Evolutionary conservation across 306 rosid genomes (phyloP), one percentile per base, ranked within the genome.

Genomic region (Citrullus amarus): DNA sequence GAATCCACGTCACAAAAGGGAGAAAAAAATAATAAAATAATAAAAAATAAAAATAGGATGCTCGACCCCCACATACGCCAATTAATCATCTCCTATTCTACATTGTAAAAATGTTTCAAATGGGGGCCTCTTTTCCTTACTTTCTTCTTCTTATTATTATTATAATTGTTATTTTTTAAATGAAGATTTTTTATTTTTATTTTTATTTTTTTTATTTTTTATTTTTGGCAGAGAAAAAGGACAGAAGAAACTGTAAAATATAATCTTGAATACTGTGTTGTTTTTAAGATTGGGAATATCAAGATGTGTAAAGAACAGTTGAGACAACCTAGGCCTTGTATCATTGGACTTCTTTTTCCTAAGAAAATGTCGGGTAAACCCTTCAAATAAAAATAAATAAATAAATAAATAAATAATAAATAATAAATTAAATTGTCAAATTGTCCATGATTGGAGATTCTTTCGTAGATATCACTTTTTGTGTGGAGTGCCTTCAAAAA

Each of bases 401-500:
- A 2, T 4, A 34, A 2, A 34, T 34, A 34, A 2, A 34, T 34
- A 34, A 34, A 2, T 2, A 2, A 34, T 34, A 2, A 56, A 7
- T 22, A 58, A 9, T 9, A 30, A 62, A 32, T 1, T 4, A 30
- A 61, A 61, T 69, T 69, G 55, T 69, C 74, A 66, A 17, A 17
- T 68, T 68, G 55, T 68, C 75, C 75, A 43, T 69, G 75, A 68
- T 68, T 18, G 75, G 54, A 43, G 30, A 68, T 68, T 41, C 6
- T 66, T 36, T 34, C 16, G 73, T 66, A 43, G 34, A 43, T 5
- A 69, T 69, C 75, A 69, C 75, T 41, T 43, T 68, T 1, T 20
- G 15, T 38, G 46, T 36, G 50, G 25, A 18, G 34, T 43, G 75
- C 55, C 39, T 70, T 25, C 25, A 11, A 46, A 70, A 46, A 46